Evolutionary conservation across 495 filamentous ascomycete species (phyloP), one percentile per base, ranked within the genome.

Genomic region (Amniculicola lignicola): DNA sequence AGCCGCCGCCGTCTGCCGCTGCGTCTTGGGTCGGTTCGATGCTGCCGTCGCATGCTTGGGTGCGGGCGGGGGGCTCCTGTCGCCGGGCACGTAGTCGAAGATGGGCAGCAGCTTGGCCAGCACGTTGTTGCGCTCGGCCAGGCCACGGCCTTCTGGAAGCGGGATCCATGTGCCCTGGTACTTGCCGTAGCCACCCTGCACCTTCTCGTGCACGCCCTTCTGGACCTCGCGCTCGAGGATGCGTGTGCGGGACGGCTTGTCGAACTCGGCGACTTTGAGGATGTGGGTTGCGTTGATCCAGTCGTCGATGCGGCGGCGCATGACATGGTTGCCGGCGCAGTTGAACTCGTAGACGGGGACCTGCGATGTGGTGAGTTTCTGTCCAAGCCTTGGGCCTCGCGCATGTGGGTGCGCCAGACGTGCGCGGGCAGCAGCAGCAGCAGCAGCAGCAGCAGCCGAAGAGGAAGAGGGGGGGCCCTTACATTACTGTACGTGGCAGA

Each of bases 101-200:
- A 98, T 93, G 28, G 88, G 82, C 31, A 77, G 77, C 28, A 98
- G 74, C 56, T 88, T 87, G 9, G 90, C 82, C 40, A 90, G 82
- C 43, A 96, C 80, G 48, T 85, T 85, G 68, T 96, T 95, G 51
- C 90, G 85, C 47, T 85, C 80, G 21, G 93, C 93, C 5, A 98
- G 84, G 62, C 77, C 70, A 53, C 87, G 81, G 35, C 88, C 93
- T 52, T 88, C 82, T 23, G 84, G 79, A 19, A 98, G 79, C 5
- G 93, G 92, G 21, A 98, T 89, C 94, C 94, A 98, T 36, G 93
- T 98, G 54, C 90, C 90, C 75, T 98, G 93, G 62, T 96, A 98
- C 81, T 97, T 98, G 48, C 93, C 93, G 71, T 97, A 98, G 19
- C 93, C 93, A 57, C 93, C 93, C 65, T 98, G 93, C 2, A 98